Evolutionary conservation across 495 filamentous ascomycete genomes (phyloP), one percentile per base, ranked within the genome.

Genomic region (Pyrenopolyporus hunteri): DNA sequence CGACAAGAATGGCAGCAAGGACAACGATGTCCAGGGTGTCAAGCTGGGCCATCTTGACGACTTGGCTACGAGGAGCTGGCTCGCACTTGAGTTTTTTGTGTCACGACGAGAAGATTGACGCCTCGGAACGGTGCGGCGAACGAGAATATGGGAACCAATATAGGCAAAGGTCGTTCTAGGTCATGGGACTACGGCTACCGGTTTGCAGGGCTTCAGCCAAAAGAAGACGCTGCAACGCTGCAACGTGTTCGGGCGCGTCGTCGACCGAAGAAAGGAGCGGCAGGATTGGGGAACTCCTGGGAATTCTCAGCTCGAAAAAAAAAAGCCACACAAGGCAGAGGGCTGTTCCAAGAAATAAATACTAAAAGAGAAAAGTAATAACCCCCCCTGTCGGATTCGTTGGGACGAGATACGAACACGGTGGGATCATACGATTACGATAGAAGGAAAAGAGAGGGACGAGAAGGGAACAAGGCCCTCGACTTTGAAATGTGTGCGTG

Each of bases 21-120:
- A 98, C 94, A 64, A 95, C 74, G 58, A 97, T 78, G 81, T 98
- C 94, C 76, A 98, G 80, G 3, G 91, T 96, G 70, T 98, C 94
- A 70, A 98, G 88, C 82, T 97, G 90, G 59, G 93, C 89, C 94
- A 98, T 98, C 45, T 66, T 60, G 63, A 52, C 17, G 23, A 20
- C 25, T 52, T 80, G 63, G 40, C 39, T 45, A 69, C 11, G 46
- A 25, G 10, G 32, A 36, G 23, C 14, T 32, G 36, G 32, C 29
- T 52, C 25, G 43, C 11, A 46, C 45, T 33, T 25, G 31, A 35
- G 7, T 33, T 56, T 39, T n/a, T n/a, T n/a, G n/a, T 42, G 31
- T 17, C 37, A 29, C 33, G 45, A 20, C 23, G 28, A 47, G 35
- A 45, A 14, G 33, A 44, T n/a, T 42, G 49, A 22, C 23, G 23